phyloP scores from a whole-genome alignment of 352 stramenopile genomes.

The Phytopythium ostracodes region DNA sequence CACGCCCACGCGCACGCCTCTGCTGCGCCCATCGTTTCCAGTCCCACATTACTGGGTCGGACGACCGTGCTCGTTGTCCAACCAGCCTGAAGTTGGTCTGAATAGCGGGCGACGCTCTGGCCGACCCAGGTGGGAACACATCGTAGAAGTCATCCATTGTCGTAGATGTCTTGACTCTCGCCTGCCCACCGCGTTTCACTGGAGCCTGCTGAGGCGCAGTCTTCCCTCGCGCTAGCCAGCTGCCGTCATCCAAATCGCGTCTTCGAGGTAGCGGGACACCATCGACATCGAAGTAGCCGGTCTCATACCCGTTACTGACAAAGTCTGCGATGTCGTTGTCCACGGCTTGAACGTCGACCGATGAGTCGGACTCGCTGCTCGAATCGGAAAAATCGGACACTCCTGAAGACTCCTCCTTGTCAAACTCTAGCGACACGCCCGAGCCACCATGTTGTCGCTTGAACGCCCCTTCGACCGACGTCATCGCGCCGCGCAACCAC shows the following conservation, averaged over 20 bases:
- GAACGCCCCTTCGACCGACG: background rate
- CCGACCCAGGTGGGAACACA: background rate
- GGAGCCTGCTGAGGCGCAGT: background rate
- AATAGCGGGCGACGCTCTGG: background rate
- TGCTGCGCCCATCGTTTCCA: background rate
- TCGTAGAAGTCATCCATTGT: background rate
- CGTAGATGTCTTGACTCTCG: background rate
- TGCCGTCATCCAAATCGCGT: background rate
- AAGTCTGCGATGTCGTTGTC: constrained; percentile 2
- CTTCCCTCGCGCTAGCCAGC: background rate
- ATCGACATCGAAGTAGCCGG: background rate
- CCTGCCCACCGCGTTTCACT: background rate
- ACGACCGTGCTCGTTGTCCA: background rate
- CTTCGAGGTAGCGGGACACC: background rate
- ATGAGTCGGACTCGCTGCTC: background rate
- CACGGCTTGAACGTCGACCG: background rate
- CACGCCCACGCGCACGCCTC: background rate
- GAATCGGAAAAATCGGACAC: background rate
- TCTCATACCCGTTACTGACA: constrained; percentile 1
- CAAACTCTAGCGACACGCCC: background rate
- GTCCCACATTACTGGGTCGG: background rate
- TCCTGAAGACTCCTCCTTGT: constrained; percentile 4
- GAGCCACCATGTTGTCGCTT: background rate
- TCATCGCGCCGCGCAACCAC: constrained; percentile 47
- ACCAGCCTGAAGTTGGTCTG: constrained; percentile 6